Conservation (phyloP, 2,329 filamentous ascomycete genomes). For the Colletotrichum sp. region DNA sequence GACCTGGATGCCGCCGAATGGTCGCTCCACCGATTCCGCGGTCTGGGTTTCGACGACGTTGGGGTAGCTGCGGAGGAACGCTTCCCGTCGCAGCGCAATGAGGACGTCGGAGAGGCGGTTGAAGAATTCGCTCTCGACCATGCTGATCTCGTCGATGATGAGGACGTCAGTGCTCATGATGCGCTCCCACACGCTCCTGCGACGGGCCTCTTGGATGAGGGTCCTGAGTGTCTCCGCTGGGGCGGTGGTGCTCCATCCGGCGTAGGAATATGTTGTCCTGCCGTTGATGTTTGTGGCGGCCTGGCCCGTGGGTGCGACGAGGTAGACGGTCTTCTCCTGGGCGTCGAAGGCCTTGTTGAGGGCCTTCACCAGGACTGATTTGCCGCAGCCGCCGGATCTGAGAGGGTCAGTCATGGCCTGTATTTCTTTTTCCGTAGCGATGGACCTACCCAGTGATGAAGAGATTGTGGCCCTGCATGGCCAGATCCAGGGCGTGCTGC, state of each 20-base stretch:
- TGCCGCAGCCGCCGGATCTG: not conserved
- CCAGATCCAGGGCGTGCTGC: not conserved
- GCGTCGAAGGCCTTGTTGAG: not conserved
- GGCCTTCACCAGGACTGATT: not conserved
- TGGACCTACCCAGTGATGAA: not conserved
- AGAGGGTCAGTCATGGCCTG: not conserved
- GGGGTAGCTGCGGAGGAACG: not conserved
- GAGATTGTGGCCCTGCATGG: not conserved
- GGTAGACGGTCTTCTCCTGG: not conserved
- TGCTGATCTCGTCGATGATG: conserved; percentile 70
- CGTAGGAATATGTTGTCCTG: not conserved
- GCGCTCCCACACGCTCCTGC: conserved; percentile 36
- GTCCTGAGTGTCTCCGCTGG: not conserved
- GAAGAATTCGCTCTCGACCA: conserved; percentile 69
- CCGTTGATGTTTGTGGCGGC: not conserved
- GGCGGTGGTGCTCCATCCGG: not conserved
- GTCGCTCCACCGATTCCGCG: not conserved
- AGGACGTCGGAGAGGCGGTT: conserved; percentile 59
- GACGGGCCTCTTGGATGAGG: not conserved
- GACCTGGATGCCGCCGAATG: not conserved
- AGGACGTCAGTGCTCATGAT: conserved; percentile 55
- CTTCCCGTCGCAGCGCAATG: not conserved
- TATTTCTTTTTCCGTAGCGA: not conserved
- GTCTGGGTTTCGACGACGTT: not conserved
- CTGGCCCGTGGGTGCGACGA: not conserved